Evolutionary conservation across 176 grass and related monocot genomes (phyloP).

Genomic region (Aegilops tauschii): DNA sequence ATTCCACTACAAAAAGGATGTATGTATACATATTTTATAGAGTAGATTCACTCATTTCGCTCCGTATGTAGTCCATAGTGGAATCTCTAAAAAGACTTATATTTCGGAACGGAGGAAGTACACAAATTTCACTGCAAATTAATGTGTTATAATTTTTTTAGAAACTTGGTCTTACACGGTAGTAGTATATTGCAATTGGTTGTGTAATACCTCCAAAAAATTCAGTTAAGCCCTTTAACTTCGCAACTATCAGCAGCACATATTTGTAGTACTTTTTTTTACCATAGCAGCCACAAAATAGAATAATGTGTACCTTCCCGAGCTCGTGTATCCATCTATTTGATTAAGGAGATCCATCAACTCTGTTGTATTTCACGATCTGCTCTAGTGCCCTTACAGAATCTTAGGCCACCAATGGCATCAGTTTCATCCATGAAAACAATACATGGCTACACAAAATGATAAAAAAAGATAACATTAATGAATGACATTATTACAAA

Average conservation of each 20-base stretch:
- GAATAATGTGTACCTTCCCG: conserved; percentile 60
- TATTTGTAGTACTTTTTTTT: background rate
- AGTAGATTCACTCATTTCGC: no score
- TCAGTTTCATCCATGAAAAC: conserved; percentile 99
- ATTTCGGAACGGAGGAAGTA: no score
- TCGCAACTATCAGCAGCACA: no score
- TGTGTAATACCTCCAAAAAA: no score
- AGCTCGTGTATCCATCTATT: conserved; percentile 84
- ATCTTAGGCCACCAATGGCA: conserved; percentile 45
- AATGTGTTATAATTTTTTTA: background rate
- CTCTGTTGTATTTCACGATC: conserved; percentile 86
- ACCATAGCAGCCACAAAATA: background rate
- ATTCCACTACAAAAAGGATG: no score
- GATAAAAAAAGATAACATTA: conserved; percentile 14
- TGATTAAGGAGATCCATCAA: conserved; percentile 97
- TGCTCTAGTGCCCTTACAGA: conserved; percentile 69
- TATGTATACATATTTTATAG: no score
- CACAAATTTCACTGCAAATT: background rate
- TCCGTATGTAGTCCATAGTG: no score
- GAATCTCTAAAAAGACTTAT: no score
- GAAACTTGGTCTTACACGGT: background rate
- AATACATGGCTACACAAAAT: conserved; percentile 71
- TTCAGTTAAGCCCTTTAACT: no score
- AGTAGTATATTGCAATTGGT: no score
- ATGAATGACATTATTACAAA: background rate